A percentile compares a stretch with the other conserved stretches of the same genome.
Conservation (phyloP, 208 protist species). For the Endotrypanum monterogeii region DNA sequence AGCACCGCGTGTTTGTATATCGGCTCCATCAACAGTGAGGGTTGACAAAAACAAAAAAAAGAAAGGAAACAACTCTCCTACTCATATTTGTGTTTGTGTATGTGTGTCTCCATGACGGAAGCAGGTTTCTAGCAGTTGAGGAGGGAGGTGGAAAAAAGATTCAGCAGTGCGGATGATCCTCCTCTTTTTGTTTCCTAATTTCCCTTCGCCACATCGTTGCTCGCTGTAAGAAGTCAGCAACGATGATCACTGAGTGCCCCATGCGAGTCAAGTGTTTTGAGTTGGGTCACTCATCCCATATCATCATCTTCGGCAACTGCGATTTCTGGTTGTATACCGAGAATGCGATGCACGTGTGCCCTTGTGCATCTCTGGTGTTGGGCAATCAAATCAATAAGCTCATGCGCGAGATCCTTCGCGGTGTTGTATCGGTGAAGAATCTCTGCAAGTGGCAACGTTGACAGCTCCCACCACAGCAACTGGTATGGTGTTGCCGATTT, state of each 20-base stretch:
- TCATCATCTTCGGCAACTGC: background rate
- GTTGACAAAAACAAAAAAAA: background rate
- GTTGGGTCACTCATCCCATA: background rate
- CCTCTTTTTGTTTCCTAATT: no score
- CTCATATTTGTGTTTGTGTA: background rate
- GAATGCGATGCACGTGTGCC: slow-evolving; percentile 30
- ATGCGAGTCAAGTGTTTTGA: background rate
- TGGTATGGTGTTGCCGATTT: slow-evolving; percentile 4
- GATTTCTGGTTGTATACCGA: slow-evolving; percentile 13
- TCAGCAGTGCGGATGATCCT: background rate
- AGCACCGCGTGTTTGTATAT: background rate
- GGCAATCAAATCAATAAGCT: slow-evolving; percentile 35
- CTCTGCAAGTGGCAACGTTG: slow-evolving; percentile 9
- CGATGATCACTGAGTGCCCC: background rate
- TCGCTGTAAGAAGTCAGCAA: background rate
- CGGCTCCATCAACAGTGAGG: background rate
- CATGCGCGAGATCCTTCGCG: slow-evolving; percentile 35
- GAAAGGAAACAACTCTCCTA: background rate
- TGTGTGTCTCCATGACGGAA: background rate
- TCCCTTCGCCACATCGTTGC: background rate
- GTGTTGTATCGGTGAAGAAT: slow-evolving; percentile 49
- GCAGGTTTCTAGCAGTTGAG: background rate
- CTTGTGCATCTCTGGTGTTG: slow-evolving; percentile 27
- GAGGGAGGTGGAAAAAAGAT: background rate
- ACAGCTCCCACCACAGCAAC: slow-evolving; percentile 3